Base-by-base conservation (phyloP, 1,284 basidiomycete species). In the Naganishia sp. region DNA sequence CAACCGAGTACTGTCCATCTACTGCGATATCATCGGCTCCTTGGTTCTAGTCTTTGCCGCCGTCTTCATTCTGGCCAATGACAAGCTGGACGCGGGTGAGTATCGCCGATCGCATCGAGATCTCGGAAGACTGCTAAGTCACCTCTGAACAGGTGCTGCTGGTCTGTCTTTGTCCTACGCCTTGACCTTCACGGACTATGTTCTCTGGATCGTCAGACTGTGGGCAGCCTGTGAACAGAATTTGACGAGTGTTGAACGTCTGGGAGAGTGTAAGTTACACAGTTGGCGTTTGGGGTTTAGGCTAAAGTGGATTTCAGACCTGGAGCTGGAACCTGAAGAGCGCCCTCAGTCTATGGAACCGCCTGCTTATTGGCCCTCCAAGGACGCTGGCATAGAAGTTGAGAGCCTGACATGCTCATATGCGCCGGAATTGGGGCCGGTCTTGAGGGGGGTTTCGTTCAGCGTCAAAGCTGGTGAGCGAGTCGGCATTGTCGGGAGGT, bases 401-500 rank as follows among this genome's bases (percentile, higher is more conserved):
- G 76, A 80, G 10, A 72, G 79, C 28, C 71, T 84, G 2, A 80
- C 78, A 0, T 79, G 80, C 61, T 74, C 78, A 21, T 84, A 84
- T 71, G 81, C 82, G 0, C 80, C 80, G 7, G 70, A 78, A 66
- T 78, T 83, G 7, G 81, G 82, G 1, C 79, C 82, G 1, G 83
- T 84, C 0, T 75, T 85, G 13, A 77, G 80, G 56, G 75, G 76
- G 31, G 79, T 85, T 10, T 76, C 77, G 7, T 84, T 85, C 70
- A 75, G 72, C 6, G 81, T 84, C 45, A 75, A 74, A 3, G 79
- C 81, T 0, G 77, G 79, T 25, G 80, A 83, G 68, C 83, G 83
- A 70, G 79, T 85, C 36, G 84, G 83, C 15, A 80, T 85, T 39
- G 82, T 83, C 46, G 84, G 84, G 3, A 72, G 82, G 82, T 43